phyloP scores from a whole-genome alignment of 495 filamentous ascomycete species.

The Tuber melanosporum region DNA sequence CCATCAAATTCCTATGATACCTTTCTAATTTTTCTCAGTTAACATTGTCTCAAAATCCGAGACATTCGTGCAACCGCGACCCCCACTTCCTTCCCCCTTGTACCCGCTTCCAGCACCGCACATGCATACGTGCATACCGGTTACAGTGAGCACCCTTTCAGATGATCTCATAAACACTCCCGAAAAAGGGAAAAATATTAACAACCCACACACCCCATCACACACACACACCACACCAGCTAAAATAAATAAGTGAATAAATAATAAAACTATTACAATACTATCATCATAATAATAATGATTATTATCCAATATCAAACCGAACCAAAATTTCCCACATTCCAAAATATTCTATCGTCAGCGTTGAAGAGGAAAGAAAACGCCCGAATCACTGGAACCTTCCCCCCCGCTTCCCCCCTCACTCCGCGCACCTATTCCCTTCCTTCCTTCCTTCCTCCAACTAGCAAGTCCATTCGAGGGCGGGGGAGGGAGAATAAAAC shows the following conservation, averaged over 20 bases:
- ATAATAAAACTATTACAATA: background rate
- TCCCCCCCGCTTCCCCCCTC: too few relatives aligned
- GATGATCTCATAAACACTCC: background rate
- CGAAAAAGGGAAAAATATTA: background rate
- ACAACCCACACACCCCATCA: too few relatives aligned
- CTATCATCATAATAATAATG: background rate
- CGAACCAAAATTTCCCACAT: background rate
- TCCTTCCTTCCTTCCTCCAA: background rate
- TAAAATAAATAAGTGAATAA: background rate
- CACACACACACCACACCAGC: background rate
- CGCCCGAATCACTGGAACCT: too few relatives aligned
- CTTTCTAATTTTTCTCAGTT: too few relatives aligned
- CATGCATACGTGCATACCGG: background rate
- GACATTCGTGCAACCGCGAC: too few relatives aligned
- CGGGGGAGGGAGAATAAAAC: background rate
- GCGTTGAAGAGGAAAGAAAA: background rate
- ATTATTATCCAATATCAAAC: background rate
- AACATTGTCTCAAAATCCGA: too few relatives aligned
- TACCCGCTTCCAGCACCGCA: background rate
- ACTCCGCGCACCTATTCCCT: background rate
- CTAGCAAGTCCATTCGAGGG: background rate
- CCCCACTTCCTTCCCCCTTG: too few relatives aligned
- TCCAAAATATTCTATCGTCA: too few relatives aligned
- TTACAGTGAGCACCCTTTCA: background rate
- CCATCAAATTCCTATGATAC: too few relatives aligned